Conservation (phyloP, 2,329 filamentous ascomycete species). For the Pyrenophora seminiperda region DNA sequence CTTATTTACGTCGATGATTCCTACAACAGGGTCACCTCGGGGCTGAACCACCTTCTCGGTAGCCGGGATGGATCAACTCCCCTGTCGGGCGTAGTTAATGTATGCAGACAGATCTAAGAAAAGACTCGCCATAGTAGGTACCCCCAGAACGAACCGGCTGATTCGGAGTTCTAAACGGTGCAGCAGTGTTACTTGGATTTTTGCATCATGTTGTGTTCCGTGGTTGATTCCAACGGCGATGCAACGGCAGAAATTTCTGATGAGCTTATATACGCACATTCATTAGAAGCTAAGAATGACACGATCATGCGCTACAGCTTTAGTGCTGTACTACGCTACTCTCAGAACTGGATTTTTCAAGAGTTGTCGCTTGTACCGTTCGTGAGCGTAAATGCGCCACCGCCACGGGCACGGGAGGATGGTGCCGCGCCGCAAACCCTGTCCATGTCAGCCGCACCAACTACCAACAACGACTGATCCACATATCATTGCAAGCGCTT, state of each 20-base stretch:
- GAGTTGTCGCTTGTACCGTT: neutral
- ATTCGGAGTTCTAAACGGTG: too few relatives aligned
- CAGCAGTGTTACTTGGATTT: neutral
- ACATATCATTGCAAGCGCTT: slow-evolving; percentile 27
- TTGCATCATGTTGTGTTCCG: neutral
- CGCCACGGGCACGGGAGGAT: slow-evolving; percentile 9
- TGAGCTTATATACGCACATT: too few relatives aligned
- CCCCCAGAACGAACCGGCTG: neutral
- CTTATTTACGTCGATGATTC: neutral
- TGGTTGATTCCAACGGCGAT: too few relatives aligned
- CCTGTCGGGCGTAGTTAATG: neutral
- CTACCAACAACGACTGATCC: slow-evolving; percentile 13
- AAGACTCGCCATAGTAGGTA: neutral
- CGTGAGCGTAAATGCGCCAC: slow-evolving; percentile 3
- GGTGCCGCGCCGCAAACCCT: slow-evolving; percentile 12
- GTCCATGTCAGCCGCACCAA: slow-evolving; percentile 28
- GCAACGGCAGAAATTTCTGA: too few relatives aligned
- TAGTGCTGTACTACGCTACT: too few relatives aligned
- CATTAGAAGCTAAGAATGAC: too few relatives aligned
- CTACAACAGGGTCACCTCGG: neutral
- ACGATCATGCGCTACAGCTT: too few relatives aligned
- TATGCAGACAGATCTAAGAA: slow-evolving; percentile 12
- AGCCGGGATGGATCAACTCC: neutral
- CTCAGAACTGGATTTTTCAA: too few relatives aligned
- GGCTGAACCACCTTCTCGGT: slow-evolving; percentile 1